Base-by-base conservation (phyloP, 257 asterid species). In the Solanum ahanhuiri region DNA sequence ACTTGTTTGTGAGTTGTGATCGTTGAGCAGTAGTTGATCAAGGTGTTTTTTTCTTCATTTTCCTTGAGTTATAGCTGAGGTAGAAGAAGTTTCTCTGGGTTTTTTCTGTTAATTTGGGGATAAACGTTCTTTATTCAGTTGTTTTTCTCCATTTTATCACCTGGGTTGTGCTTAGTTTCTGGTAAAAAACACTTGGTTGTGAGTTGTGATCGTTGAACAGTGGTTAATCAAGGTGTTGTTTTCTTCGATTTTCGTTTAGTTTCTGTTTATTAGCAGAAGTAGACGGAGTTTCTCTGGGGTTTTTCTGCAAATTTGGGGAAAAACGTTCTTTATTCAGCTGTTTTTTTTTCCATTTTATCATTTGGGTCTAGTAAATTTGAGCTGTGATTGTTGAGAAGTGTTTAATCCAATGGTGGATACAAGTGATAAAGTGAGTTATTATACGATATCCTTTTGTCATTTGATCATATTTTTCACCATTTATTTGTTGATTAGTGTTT, bases 351-450 rank as follows among this genome's bases (percentile, higher is more conserved):
- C 83, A 15, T 22, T 48, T 83, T 7, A 4, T 6, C 22, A 5
- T 41, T 41, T 85, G 57, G 54, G 37, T 31, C 22, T 57, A 48
- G 86, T 31, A 83, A 7, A 3, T 35, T 22, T 86, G 12, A 20
- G 39, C 1, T 54, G 4, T 34, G 28, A 71, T 33, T 12, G 17
- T n/a, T 17, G 57, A 64, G 51, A 64, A 34, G n/a, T 7, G 58
- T 17, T 20, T 9, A 28, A 79, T 77, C 25, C 4, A 10, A 91
- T 90, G 96, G 93, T 90, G 94, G 98, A 94, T 95, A 93, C 90
- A 91, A 91, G 95, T 77, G 96, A 95, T 89, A 96, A 94, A 87
- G 97, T 94, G 85, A 93, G 97, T 84, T 94, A 92, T 95, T 93
- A 82, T 23, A 2, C 34, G 85, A 71, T 28, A 66, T 31, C 14